Base-by-base conservation (phyloP, 1,284 basidiomycete genomes). In the Pisolithus thermaeus region DNA sequence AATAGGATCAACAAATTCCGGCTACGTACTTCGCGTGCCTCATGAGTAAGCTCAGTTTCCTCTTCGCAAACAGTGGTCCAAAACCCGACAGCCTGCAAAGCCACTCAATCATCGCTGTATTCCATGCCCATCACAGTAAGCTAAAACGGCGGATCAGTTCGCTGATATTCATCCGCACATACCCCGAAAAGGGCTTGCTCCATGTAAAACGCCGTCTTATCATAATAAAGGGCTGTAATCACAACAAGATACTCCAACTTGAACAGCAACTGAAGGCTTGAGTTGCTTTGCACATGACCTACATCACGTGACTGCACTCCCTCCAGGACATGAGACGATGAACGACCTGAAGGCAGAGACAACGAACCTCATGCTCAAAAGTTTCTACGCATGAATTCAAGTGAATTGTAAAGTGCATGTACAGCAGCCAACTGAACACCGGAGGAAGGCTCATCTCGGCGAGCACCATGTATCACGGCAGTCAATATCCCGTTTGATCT, bases 231-330 rank as follows among this genome's bases (percentile, higher is more conserved):
- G 59, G 88, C 86, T 97, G 99, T 99, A 67, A 97, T 96, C 62
- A 87, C 83, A 44, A 99, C 97, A 14, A 99, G 75, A 70, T 92
- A 95, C 69, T 37, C 84, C 91, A 22, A 95, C 87, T 74, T 97
- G 93, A 48, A 98, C 93, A 43, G 81, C 70, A n/a, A 88, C 81
- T 4, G 84, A 72, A 2, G 77, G 57, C 93, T 71, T 99, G 97
- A 1, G 97, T 99, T 1, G 96, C 97, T 68, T 99, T 96, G 68
- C 96, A 99, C 25, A 99, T 92, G 47, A 99, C 94, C 75, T 99
- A 97, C 97, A 99, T 99, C 71, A 99, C 99, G 74, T 97, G 98
- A 74, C 98, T 99, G 50, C 96, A 84, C 71, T 99, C 97, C 96
- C 92, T 95, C 59, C 25, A 52, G 39, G 49, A 51, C 9, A 50